These are phyloP conservation scores for Penicillium herquei DNA, from an alignment of 495 filamentous ascomycete species.

Conservation along the genomic window DNA sequence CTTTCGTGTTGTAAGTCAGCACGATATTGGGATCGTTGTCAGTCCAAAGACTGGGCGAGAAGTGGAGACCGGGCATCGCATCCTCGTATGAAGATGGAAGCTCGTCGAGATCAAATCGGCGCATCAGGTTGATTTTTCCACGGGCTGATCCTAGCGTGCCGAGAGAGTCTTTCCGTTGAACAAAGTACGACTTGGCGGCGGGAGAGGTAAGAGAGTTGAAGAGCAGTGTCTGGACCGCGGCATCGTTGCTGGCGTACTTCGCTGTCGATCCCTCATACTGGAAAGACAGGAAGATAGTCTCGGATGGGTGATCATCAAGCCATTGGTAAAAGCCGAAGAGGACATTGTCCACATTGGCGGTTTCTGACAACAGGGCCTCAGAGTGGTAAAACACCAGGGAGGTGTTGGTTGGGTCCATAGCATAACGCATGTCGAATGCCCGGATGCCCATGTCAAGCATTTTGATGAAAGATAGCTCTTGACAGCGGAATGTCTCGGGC, in stretches of 20 bases:
- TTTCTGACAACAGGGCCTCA: conserved; percentile 43
- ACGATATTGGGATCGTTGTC: conserved; percentile 34
- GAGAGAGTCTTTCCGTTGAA: conserved; percentile 34
- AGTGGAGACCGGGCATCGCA: conserved; percentile 38
- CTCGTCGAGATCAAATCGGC: conserved; percentile 40
- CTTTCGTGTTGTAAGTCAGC: conserved; percentile 32
- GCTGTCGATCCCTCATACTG: conserved; percentile 37
- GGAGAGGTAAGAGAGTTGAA: conserved; percentile 34
- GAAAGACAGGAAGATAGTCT: conserved; percentile 38
- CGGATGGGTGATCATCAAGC: conserved; percentile 35
- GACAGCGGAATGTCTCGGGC: conserved; percentile 42
- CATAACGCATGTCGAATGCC: conserved; percentile 53
- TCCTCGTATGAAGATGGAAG: conserved; percentile 28
- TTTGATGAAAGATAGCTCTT: conserved; percentile 31
- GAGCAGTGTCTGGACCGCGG: conserved; percentile 30
- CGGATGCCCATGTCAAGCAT: conserved; percentile 48
- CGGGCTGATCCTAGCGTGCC: conserved; percentile 40
- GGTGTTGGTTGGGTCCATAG: conserved; percentile 43
- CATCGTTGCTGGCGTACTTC: conserved; percentile 30
- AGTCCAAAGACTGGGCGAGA: conserved; percentile 38
- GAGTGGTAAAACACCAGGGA: conserved; percentile 51
- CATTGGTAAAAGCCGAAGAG: conserved; percentile 51
- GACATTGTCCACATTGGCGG: conserved; percentile 44
- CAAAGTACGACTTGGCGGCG: conserved; percentile 35
- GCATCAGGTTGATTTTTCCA: conserved; percentile 42